Evolutionary conservation across 202 grass and related monocot genomes (phyloP).

Genomic region (Carex arenaria): DNA sequence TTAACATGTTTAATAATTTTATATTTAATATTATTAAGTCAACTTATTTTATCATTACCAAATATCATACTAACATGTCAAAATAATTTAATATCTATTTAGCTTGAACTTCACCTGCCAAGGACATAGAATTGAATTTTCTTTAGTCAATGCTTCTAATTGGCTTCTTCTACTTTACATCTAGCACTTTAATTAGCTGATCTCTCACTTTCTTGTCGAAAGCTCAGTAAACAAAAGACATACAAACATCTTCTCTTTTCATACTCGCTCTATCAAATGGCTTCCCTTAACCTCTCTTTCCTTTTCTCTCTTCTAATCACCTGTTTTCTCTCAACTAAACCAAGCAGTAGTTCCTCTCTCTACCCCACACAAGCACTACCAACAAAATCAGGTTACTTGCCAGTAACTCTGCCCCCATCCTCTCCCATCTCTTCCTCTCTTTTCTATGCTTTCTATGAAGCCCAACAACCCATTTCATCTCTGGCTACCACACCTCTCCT

Average conservation of each 20-base stretch:
- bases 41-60: neutral
- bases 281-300: neutral
- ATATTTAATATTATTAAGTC: too few relatives aligned
- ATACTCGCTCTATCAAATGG: neutral
- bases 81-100: neutral
- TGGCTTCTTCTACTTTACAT: neutral
- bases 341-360: slow-evolving; percentile 1
- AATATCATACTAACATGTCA: neutral
- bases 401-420: slow-evolving; percentile 33
- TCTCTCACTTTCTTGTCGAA: neutral
- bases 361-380: slow-evolving; percentile 37
- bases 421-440: slow-evolving; percentile 28
- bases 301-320: slow-evolving; percentile 21
- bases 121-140: neutral
- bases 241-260: neutral
- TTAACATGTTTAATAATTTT: too few relatives aligned
- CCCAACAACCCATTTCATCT: slow-evolving; percentile 33
- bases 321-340: neutral
- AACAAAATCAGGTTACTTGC: slow-evolving; percentile 50
- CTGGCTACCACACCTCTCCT: slow-evolving; percentile 34
- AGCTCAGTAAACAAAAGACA: neutral
- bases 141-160: neutral
- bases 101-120: neutral
- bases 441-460: slow-evolving; percentile 66
- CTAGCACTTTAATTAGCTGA: neutral